Evolutionary conservation across 2,329 filamentous ascomycete species (phyloP), one percentile per base, ranked within the genome.

Genomic region (Chaetothyriales sp.): DNA sequence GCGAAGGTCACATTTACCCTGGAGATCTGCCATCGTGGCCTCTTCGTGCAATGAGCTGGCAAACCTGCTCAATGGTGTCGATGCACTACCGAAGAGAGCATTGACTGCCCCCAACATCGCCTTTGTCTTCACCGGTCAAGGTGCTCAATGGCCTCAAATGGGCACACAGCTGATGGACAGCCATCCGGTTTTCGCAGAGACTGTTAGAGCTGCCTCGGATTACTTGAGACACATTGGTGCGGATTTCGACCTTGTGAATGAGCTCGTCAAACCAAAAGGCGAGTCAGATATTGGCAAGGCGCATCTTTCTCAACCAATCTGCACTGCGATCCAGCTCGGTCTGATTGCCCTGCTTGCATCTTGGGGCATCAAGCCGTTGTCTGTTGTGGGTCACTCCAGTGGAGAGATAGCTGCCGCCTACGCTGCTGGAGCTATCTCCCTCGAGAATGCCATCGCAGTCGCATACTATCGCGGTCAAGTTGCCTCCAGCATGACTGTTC

Each of bases 391-490:
- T 1, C 63, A 64, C 51, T 62, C 59, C 2, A 58, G 54, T 33
- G 63, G 63, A 8, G 63, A 64, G 45, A 63, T 64, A 43, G 56
- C 51, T 3, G 54, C 54, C 2, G 58, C 56, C 4, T 63, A 61
- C 45, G 55, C 58, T 19, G 43, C 56, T 9, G 60, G 60, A 1
- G 47, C 28, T 8, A 25, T 68, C 5, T 57, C 61, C 0, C 56
- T 55, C 0, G 56, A 62, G 33, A 58, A 58, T 8, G 63, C 65
- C 2, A 60, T 62, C 51, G 60, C 57, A 19, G 55, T 59, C 19
- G 63, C 63, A 10, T 67, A 65, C 47, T 61, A 54, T 13, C 59
- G 65, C 13, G 65, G 64, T n/a, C n/a, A 51, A 18, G 20, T 46
- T 28, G 33, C 53, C 8, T 40, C 20, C 13, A 44, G 48, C 18